Percentiles rank a stretch among this genome's conserved stretches.
Evolutionary conservation across 169 alveolate genomes (phyloP).

Genomic region (Eimeria necatrix): DNA sequence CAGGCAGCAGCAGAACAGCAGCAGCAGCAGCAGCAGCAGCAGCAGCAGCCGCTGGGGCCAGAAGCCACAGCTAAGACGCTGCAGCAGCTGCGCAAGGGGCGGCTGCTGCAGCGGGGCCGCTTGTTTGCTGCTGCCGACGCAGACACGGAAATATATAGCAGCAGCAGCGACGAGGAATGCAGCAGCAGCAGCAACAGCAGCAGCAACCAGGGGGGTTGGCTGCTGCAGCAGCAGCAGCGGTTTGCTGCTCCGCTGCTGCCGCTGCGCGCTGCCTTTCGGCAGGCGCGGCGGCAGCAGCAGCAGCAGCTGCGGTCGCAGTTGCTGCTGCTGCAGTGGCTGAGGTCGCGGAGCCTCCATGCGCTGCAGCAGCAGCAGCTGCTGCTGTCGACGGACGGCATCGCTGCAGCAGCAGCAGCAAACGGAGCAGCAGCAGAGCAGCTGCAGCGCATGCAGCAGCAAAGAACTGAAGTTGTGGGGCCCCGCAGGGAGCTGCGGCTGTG

Average conservation of each 20-base stretch:
- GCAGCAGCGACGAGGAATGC: conserved; percentile 13
- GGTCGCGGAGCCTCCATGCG: conserved; percentile 37
- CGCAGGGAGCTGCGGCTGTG: conserved; percentile 61
- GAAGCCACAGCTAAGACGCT: conserved; percentile 42
- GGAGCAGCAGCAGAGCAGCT: background rate
- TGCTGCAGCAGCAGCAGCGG: conserved; percentile 62
- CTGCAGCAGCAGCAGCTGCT: conserved; percentile 68
- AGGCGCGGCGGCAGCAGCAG: conserved; percentile 44
- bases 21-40: conserved; percentile 52
- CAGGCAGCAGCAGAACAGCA: conserved; percentile 38
- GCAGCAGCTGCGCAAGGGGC: conserved; percentile 49
- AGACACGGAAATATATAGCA: conserved; percentile 28
- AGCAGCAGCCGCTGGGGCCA: conserved; percentile 10
- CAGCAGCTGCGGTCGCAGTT: conserved; percentile 24
- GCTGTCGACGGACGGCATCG: conserved; percentile 14
- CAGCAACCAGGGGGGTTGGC: conserved; percentile 1
- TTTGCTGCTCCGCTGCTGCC: conserved; percentile 63
- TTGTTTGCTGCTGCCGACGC: conserved; percentile 43
- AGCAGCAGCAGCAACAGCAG: conserved; percentile 58
- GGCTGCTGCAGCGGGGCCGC: conserved; percentile 65
- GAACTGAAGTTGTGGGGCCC: background rate
- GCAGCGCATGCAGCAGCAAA: conserved; percentile 41
- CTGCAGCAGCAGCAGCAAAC: background rate
- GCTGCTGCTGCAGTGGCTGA: conserved; percentile 33
- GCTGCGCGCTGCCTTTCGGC: conserved; percentile 50